These are phyloP conservation scores for Lachnellula hyalina DNA, from an alignment of 2,329 filamentous ascomycete genomes.

Conservation along the genomic window DNA sequence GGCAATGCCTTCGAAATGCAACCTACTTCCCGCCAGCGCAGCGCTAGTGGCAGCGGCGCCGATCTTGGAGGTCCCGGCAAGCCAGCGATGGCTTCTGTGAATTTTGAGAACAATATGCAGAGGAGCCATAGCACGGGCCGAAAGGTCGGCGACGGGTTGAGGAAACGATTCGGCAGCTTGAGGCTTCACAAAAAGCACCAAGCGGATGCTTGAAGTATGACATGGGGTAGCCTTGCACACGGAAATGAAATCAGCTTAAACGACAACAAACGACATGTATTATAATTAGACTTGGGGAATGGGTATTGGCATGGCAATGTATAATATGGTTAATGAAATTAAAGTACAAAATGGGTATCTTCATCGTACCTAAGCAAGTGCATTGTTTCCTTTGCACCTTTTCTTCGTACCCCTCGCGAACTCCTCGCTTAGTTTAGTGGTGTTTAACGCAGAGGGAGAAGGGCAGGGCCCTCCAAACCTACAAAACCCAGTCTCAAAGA, in stretches of 20 bases:
- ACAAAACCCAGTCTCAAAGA: no score
- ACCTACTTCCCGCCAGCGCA: slow-evolving; percentile 39
- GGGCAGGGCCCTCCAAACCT: no score
- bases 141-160: slow-evolving; percentile 45
- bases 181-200: slow-evolving; percentile 34
- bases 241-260: background rate
- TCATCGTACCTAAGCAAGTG: background rate
- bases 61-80: slow-evolving; percentile 2
- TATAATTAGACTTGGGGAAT: background rate
- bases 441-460: no score
- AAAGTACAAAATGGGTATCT: background rate
- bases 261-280: background rate
- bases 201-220: background rate
- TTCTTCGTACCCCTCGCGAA: background rate
- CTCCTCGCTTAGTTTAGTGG: background rate
- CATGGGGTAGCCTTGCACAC: background rate
- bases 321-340: slow-evolving; percentile 3
- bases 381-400: background rate
- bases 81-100: slow-evolving; percentile 6
- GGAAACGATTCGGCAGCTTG: slow-evolving; percentile 49
- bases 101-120: slow-evolving; percentile 15
- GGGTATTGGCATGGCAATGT: background rate
- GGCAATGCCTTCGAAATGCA: slow-evolving; percentile 46
- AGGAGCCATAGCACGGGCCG: slow-evolving; percentile 36
- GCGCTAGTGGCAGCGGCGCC: slow-evolving; percentile 34